phyloP scores from a whole-genome alignment of 164 flowering plant genomes.

The Macadamia integrifolia region DNA sequence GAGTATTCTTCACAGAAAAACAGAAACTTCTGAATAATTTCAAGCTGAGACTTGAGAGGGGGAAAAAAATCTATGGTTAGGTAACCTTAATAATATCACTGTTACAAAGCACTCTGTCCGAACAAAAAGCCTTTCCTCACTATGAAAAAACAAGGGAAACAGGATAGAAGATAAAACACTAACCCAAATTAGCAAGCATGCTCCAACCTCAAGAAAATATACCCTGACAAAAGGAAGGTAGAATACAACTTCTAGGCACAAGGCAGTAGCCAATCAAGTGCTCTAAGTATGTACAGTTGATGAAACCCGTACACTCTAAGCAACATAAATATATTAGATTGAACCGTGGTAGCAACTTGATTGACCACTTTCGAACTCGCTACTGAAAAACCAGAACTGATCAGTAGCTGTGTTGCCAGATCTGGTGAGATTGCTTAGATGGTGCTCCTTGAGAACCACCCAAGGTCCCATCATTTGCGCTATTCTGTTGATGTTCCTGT shows the following conservation, averaged over 20 bases:
- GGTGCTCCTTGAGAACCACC: conserved; percentile 61
- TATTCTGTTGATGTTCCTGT: conserved; percentile 78
- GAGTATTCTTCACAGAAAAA: neutral
- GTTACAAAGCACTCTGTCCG: conserved; percentile 16
- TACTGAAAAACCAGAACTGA: conserved; percentile 37
- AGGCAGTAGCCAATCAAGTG: conserved; percentile 36
- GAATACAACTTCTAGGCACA: conserved; percentile 52
- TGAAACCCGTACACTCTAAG: conserved; percentile 5
- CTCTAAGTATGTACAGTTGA: conserved; percentile 26
- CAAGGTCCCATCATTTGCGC: conserved; percentile 49
- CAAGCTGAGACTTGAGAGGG: neutral
- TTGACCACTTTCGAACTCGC: conserved; percentile 32
- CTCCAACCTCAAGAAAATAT: conserved; percentile 30
- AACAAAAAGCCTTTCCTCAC: neutral
- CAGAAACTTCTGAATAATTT: neutral
- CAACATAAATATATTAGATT: conserved; percentile 12
- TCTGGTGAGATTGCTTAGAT: conserved; percentile 73
- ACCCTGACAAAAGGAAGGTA: conserved; percentile 17
- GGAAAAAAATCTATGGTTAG: conserved; percentile 15
- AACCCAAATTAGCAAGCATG: conserved; percentile 34
- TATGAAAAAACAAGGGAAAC: conserved; percentile 2
- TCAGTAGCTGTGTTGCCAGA: conserved; percentile 87
- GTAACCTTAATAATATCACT: conserved; percentile 8
- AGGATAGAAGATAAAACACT: conserved; percentile 11
- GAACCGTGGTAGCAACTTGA: conserved; percentile 17